Evolutionary conservation across 192 early-diverging fungal genomes (phyloP), one percentile per base, ranked within the genome.

Genomic region (Lunasporangiospora selenospora): DNA sequence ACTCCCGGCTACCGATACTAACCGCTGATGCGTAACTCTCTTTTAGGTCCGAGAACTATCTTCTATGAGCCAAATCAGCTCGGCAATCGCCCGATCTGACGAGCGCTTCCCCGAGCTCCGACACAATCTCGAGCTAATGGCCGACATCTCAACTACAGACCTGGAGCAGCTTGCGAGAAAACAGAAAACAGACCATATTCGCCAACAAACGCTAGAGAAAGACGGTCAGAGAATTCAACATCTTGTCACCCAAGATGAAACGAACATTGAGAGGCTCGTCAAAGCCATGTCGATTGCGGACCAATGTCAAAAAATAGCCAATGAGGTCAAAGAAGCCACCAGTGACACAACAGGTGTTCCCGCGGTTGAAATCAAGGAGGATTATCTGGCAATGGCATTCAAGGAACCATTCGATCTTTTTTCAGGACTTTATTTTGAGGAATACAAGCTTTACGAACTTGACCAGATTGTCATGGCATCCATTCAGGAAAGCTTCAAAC

Each of bases 71-170:
- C 75, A 80, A 30, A 82, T 80, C 53, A 76, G 78, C n/a, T 81
- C 81, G 0, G 67, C 76, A 6, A 48, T 83, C 9, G 75, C 78
- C 51, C 81, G 88, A 32, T 58, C 83, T 0, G 78, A 85, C 9
- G 67, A 79, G 34, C 82, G 85, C 15, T 61, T 95, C 21, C 90
- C 91, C 0, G 93, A 95, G 59, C 67, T 95, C 8, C 77, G 88
- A 11, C 86, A 95, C 62, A 95, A 95, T 46, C 48, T 94, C 8
- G 85, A 85, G 8, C 63, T 93, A 0, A 70, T 95, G 44, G 86
- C 87, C 4, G 92, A 92, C 39, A 80, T 93, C 36, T 80, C 90
- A 2, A 79, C 84, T 39, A 62, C 80, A 12, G 89, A 94, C 71
- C 55, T 95, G 26, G 77, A 91, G 47, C 83, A 89, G 36, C 39